These are phyloP conservation scores for Begonia loranthoides DNA, from an alignment of 306 rosid species.

Conservation along the genomic window DNA sequence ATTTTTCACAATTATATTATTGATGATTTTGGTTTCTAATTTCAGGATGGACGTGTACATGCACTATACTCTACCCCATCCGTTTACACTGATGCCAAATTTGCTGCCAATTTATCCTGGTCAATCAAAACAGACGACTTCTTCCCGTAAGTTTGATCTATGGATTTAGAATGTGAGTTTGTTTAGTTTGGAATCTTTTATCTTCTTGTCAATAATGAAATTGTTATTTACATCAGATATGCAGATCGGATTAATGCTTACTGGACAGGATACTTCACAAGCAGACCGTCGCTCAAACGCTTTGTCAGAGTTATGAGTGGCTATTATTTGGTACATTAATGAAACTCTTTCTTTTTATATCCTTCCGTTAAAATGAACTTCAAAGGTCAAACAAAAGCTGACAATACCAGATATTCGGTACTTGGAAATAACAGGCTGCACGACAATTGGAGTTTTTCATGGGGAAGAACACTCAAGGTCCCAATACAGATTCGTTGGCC, in stretches of 20 bases:
- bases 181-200: conserved; percentile 11
- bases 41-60: conserved; percentile 86
- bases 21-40: conserved; percentile 8
- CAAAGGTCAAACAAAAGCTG: conserved; percentile 1
- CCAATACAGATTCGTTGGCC: conserved; percentile 71
- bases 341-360: not conserved
- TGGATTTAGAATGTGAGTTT: not conserved
- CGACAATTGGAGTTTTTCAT: conserved; percentile 76
- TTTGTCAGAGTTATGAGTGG: conserved; percentile 75
- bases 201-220: conserved; percentile 13
- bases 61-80: conserved; percentile 87
- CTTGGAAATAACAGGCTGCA: conserved; percentile 44
- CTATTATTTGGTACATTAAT: conserved; percentile 68
- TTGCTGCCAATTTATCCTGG: conserved; percentile 73
- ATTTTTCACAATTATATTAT: no score
- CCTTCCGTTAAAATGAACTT: not conserved
- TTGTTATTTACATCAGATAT: conserved; percentile 36
- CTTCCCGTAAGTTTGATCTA: conserved; percentile 66
- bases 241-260: conserved; percentile 82
- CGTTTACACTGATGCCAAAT: conserved; percentile 81
- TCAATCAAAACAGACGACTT: conserved; percentile 77
- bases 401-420: not conserved
- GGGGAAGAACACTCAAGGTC: conserved; percentile 53
- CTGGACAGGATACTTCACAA: conserved; percentile 97
- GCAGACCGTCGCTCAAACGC: conserved; percentile 79